A percentile compares a stretch with the other conserved stretches of the same genome.
Conservation (phyloP, 2,329 filamentous ascomycete species). For the Fusarium tjaetaba region DNA sequence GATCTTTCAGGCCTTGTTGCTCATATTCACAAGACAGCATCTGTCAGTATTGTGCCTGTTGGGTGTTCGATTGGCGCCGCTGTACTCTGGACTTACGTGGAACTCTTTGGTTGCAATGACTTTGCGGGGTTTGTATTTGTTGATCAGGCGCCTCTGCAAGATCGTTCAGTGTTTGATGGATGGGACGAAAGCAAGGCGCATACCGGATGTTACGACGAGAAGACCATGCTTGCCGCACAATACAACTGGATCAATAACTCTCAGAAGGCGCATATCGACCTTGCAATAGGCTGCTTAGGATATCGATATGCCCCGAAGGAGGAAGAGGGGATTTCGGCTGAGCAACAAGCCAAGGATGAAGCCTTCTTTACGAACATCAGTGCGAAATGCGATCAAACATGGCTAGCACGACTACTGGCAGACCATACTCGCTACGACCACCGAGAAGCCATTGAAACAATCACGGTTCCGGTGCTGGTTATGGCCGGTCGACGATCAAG, state of each 20-base stretch:
- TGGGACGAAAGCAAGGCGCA: conserved; percentile 40
- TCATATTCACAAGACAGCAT: conserved; percentile 33
- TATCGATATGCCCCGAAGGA: conserved; percentile 38
- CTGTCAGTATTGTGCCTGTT: conserved; percentile 37
- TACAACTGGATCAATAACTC: conserved; percentile 40
- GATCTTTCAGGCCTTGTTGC: conserved; percentile 35
- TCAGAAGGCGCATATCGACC: conserved; percentile 35
- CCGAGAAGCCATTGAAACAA: conserved; percentile 40
- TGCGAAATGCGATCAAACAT: conserved; percentile 39
- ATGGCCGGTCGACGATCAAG: conserved; percentile 42
- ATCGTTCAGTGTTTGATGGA: conserved; percentile 37
- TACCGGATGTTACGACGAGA: conserved; percentile 41
- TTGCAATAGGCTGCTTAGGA: conserved; percentile 39
- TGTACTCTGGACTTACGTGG: conserved; percentile 43
- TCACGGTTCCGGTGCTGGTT: conserved; percentile 40
- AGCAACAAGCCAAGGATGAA: conserved; percentile 38
- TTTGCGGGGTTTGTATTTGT: conserved; percentile 44
- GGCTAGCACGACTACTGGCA: conserved; percentile 40
- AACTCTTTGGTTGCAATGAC: conserved; percentile 40
- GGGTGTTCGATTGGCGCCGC: conserved; percentile 44
- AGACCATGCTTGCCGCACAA: conserved; percentile 38
- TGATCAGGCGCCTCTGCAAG: conserved; percentile 43
- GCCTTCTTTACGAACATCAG: conserved; percentile 42
- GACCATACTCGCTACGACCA: conserved; percentile 45
- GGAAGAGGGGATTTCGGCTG: conserved; percentile 33